Base-by-base conservation (phyloP, 2,329 filamentous ascomycete species). In the Monosporascus sp. region DNA sequence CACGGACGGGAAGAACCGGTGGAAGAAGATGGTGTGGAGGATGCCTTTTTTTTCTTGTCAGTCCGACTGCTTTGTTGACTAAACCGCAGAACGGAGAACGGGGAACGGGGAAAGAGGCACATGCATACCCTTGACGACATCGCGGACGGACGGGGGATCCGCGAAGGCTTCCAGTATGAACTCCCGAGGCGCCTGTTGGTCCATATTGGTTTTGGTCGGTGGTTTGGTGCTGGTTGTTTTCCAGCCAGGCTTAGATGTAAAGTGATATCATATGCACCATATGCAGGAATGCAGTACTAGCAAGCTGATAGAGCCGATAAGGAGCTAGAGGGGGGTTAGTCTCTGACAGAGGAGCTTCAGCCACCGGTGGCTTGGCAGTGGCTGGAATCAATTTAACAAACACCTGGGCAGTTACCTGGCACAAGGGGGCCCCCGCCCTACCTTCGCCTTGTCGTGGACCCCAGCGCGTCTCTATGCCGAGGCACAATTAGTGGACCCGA, bases 21-120 rank as follows among this genome's bases (percentile, higher is more conserved):
- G 92, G 81, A 97, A 97, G 84, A 97, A 99, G 71, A 97, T 97
- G 49, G 92, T 95, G 72, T 97, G 92, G 49, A 97, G 82, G 69
- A 97, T 89, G 59, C 89, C 93, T 96, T 65, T 38, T 14, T 5
- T n/a, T 17, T 40, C 15, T 41, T 51, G 43, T 57, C 55, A 43
- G 56, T 51, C 57, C 56, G 58, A 55, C 53, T 45, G 46, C 51
- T 9, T 26, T 43, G 28, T 18, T 31, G 49, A 26, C 22, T 24
- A 20, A n/a, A n/a, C n/a, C n/a, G n/a, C n/a, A n/a, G n/a, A n/a
- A n/a, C n/a, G n/a, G n/a, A n/a, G n/a, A n/a, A 24, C n/a, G 20
- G 20, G 18, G 40, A 14, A 40, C 14, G 8, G 40, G 40, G 40
- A 24, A 6, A 18, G 20, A 8, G 40, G 40, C n/a, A 14, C 14